Conservation (phyloP, 805 yeast species). For the Wickerhamomyces subpelliculosus region DNA sequence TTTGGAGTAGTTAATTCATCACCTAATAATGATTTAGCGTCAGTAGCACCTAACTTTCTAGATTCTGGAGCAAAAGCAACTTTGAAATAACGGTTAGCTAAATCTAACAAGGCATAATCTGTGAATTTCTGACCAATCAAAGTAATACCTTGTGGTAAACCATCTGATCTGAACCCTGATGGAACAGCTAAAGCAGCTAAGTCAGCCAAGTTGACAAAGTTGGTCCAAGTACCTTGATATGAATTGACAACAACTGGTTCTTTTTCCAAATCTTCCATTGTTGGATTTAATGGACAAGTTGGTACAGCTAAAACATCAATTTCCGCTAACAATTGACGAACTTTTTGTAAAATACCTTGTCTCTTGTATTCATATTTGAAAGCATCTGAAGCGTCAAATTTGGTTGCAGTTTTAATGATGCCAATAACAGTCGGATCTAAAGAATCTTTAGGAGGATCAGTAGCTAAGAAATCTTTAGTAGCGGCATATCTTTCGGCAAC, state of each 20-base stretch:
- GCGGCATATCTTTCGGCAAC: conserved; percentile 93
- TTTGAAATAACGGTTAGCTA: conserved; percentile 68
- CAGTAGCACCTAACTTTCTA: conserved; percentile 53
- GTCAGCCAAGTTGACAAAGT: conserved; percentile 92
- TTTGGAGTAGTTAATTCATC: conserved; percentile 40
- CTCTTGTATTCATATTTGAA: conserved; percentile 85
- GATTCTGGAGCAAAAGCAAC: conserved; percentile 33
- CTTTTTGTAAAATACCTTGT: conserved; percentile 65
- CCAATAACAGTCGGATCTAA: conserved; percentile 79
- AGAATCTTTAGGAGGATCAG: conserved; percentile 61
- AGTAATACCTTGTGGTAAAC: conserved; percentile 87
- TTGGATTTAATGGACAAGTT: conserved; percentile 90
- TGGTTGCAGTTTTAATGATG: conserved; percentile 74
- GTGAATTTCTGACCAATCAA: conserved; percentile 74
- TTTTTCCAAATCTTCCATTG: conserved; percentile 58
- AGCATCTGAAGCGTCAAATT: conserved; percentile 73
- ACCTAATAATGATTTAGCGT: conserved; percentile 20
- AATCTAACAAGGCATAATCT: conserved; percentile 81
- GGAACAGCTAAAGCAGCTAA: conserved; percentile 89
- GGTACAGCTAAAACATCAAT: conserved; percentile 84
- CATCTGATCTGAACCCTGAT: conserved; percentile 81
- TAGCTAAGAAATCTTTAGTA: conserved; percentile 59
- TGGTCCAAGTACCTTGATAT: conserved; percentile 96
- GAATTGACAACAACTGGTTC: conserved; percentile 86
- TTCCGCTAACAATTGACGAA: conserved; percentile 44